Evolutionary conservation across 73 alveolate species (phyloP), one percentile per base, ranked within the genome.

Genomic region (Paramecium tetraurelia): DNA sequence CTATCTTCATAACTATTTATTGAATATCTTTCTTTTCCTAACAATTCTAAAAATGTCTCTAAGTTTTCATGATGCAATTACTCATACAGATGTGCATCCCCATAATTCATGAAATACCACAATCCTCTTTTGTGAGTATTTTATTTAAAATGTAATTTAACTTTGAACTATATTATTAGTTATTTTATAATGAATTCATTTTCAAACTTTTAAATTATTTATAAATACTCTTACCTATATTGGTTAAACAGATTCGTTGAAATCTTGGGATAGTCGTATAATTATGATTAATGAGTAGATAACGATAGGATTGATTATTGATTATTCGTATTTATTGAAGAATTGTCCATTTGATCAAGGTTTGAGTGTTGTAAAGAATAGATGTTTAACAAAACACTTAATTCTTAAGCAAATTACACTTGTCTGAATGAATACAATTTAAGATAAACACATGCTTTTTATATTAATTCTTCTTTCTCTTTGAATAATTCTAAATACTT

Each of bases 41-140:
- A 27, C 22, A 44, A 80, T 48, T 41, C 48, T 9, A 80, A 31
- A 22, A 80, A 48, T 31, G 24, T 20, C 1, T 80, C 90, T 4
- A 18, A 80, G 1, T 44, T 43, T 80, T 48, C 21, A 44, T 80
- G 46, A 80, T 80, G 44, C 10, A 80, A 41, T 44, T 80, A 7
- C 24, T 80, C 75, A 80, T 80, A 80, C 9, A 80, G 20, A 44
- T 80, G 90, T 12, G 76, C 57, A 80, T 80, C 90, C 7, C 90
- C 75, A 24, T 24, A 21, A 48, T 80, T 80, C 90, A 80, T 80
- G 43, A 80, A 80, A 80, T 80, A 80, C 90, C 90, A 80, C 29
- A 80, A 24, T 24, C 90, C 90, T 44, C 90, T 41, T 80, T 80
- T 80, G 18, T 80, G 76, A 4, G 90, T 80, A 5, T 80, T 80